Conservation (phyloP, 164 flowering plant species). For the Nymphaea colorata region DNA sequence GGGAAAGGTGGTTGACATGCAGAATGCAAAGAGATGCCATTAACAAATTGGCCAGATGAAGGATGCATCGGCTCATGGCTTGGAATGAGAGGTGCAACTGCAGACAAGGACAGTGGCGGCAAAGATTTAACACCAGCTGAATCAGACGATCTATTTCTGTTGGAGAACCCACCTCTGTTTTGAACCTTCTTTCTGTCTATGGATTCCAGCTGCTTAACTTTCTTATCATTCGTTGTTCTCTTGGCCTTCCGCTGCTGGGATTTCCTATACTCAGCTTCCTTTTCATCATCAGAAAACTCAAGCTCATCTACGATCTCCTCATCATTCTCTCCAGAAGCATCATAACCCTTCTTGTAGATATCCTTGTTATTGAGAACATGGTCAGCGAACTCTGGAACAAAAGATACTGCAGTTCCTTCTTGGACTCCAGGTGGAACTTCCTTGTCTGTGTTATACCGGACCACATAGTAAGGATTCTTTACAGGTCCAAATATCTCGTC, state of each 20-base stretch:
- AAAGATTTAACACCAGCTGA: not conserved
- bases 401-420: constrained; percentile 55
- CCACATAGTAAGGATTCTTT: constrained; percentile 72
- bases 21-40: not conserved
- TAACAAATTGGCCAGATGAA: not conserved
- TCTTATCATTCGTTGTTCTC: constrained; percentile 16
- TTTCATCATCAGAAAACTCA: constrained; percentile 96
- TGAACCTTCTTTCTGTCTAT: not conserved
- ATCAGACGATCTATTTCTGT: not conserved
- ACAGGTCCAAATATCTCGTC: constrained; percentile 98
- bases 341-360: constrained; percentile 80
- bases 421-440: constrained; percentile 64
- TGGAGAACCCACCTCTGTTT: not conserved
- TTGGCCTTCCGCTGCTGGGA: constrained; percentile 41
- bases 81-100: not conserved
- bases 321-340: constrained; percentile 88
- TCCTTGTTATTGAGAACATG: constrained; percentile 58
- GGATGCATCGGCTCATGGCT: not conserved
- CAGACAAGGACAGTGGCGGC: not conserved
- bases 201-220: not conserved
- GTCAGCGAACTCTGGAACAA: constrained; percentile 69
- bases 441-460: constrained; percentile 69
- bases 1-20: not conserved
- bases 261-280: constrained; percentile 80
- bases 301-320: constrained; percentile 67